Evolutionary conservation across 306 rosid species (phyloP), one percentile per base, ranked within the genome.

Genomic region (Castanea mollissima): DNA sequence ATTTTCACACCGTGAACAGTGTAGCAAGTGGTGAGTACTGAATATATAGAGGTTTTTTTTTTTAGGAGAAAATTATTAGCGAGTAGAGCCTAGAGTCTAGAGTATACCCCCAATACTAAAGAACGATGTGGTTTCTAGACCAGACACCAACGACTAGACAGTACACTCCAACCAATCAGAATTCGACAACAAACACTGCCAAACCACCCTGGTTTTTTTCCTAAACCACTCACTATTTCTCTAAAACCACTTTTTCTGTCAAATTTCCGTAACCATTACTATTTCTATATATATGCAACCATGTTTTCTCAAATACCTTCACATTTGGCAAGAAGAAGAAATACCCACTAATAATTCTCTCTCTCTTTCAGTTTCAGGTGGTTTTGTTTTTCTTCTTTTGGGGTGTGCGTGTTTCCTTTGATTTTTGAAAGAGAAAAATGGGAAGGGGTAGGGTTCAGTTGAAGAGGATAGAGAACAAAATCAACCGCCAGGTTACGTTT

Each of bases 401-500:
- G 56, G 49, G 72, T 12, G 46, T 59, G 14, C 23, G 6, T 59
- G 20, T 74, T 67, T 16, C 56, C 32, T 25, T 55, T n/a, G 25
- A 44, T 11, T 16, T 74, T 19, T 31, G 62, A 14, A 20, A 55
- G 12, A 35, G 2, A 27, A 76, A 11, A 8, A 92, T 94, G 98
- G 98, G 98, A 35, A 92, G 98, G 74, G 96, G 97, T 87, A 92
- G 94, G 92, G 97, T 94, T 82, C 86, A 92, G 84, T 56, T 94
- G 83, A 94, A 92, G 84, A 73, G 92, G 69, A 94, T 92, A 83
- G 98, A 94, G 83, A 94, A 94, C 88, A 92, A 92, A 92, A 92
- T 94, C 88, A 94, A 94, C 74, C 78, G 96, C 27, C 94, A 92
- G 76, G 98, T 94, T 2, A 94, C 97, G 19, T 94, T 94, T 86